Base-by-base conservation (phyloP, 164 flowering plant genomes). In the Dillenia turbinata region DNA sequence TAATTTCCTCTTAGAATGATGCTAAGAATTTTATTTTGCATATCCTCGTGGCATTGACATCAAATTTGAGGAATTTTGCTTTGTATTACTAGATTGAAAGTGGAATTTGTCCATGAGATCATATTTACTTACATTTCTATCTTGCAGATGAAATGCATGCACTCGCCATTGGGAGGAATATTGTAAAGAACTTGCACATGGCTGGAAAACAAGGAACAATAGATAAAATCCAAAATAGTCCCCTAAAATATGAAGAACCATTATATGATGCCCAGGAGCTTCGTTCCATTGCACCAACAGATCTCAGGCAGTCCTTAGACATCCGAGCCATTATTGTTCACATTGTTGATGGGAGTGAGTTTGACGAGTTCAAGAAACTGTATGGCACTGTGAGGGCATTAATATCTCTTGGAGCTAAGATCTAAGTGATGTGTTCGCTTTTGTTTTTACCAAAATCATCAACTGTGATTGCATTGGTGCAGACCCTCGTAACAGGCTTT, bases 401-500 rank as follows among this genome's bases (percentile, higher is more conserved):
- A 65, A 47, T 49, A 65, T 56, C 55, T 49, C 64, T 66, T 17
- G 13, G 66, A 52, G 56, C 33, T 57, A 19, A 58, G 9, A 47
- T 50, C n/a, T 13, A n/a, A 33, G 40, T 33, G 40, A 33, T 11
- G 12, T 62, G 2, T 66, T 54, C 14, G 65, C 13, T 54, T 59
- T 16, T 62, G 9, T 4, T 16, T 12, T 40, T 46, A 45, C 10
- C 33, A n/a, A 44, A 55, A 17, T 49, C 59, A 46, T 47, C n/a
- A 13, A 66, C 44, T 40, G 46, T 33, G 16, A 51, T 65, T 14
- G 49, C 47, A 8, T 73, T 59, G 64, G n/a, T 81, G 71, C 86
- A 95, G 99, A 92, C 97, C 48, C 97, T 95, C 63, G 94, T 94
- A 53, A 90, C 99, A 59, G 99, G 99, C 48, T 95, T 95, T 78